Conservation (phyloP, 345 rosid species). For the Gossypium ekmanianum region DNA sequence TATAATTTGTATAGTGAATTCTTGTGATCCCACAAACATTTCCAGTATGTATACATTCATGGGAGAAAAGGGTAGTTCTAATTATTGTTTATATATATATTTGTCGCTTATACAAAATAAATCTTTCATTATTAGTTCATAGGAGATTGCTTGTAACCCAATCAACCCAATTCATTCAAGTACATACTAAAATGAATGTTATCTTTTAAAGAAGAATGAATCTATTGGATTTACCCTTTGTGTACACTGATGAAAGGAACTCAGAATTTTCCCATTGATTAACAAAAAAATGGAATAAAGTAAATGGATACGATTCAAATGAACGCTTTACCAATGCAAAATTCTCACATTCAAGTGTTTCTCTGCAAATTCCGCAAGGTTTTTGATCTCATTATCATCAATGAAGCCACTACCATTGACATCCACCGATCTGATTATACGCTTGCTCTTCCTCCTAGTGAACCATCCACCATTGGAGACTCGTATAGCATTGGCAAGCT, state of each 20-base stretch:
- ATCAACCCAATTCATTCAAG: not conserved
- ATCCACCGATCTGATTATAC: not conserved
- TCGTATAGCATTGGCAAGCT: constrained; percentile 10
- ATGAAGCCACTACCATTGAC: constrained; percentile 11
- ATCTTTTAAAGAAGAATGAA: not conserved
- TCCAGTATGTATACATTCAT: constrained; percentile 7
- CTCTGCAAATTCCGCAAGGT: constrained; percentile 22
- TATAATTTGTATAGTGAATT: constrained; percentile 12
- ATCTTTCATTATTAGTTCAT: not conserved
- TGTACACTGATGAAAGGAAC: not conserved
- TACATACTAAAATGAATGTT: not conserved
- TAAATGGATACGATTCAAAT: not conserved
- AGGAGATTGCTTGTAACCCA: not conserved
- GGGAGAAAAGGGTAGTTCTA: not conserved
- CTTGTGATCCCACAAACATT: not conserved
- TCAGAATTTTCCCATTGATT: not conserved
- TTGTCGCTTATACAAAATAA: not conserved
- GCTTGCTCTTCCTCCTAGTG: constrained; percentile 10
- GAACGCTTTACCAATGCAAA: not conserved
- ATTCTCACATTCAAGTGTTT: constrained; percentile 20
- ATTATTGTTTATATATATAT: not conserved
- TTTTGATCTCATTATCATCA: constrained; percentile 18
- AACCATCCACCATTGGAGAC: constrained; percentile 8
- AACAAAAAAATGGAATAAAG: not conserved
- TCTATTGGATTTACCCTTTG: not conserved